Percentiles rank a stretch among this genome's conserved stretches.
Evolutionary conservation across 2,329 filamentous ascomycete genomes (phyloP).

Genomic region (Pseudogymnoascus verrucosus): DNA sequence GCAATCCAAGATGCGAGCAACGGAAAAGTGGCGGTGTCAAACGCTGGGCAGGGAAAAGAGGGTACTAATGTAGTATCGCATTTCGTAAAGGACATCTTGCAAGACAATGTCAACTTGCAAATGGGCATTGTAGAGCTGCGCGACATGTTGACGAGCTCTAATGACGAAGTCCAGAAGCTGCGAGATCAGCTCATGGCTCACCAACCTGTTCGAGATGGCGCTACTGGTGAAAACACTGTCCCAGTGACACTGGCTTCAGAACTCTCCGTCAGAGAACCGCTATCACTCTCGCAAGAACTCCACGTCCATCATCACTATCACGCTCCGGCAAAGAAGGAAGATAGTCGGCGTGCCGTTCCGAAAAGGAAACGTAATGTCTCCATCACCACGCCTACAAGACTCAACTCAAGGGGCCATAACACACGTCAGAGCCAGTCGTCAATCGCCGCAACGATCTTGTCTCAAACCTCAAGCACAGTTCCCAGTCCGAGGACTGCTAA

Average conservation of each 20-base stretch:
- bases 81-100: slow-evolving; percentile 89
- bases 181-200: slow-evolving; percentile 75
- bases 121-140: slow-evolving; percentile 84
- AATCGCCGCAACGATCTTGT: slow-evolving; percentile 34
- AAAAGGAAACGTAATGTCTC: slow-evolving; percentile 66
- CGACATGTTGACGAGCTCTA: slow-evolving; percentile 83
- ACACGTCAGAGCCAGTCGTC: slow-evolving; percentile 33
- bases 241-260: slow-evolving; percentile 62
- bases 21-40: slow-evolving; percentile 49
- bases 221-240: slow-evolving; percentile 28
- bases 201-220: slow-evolving; percentile 51
- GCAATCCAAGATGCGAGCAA: slow-evolving; percentile 73
- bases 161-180: slow-evolving; percentile 84
- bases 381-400: slow-evolving; percentile 38
- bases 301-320: slow-evolving; percentile 97
- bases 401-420: slow-evolving; percentile 33
- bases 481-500: slow-evolving; percentile 39
- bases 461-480: slow-evolving; percentile 43
- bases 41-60: slow-evolving; percentile 49
- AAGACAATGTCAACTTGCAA: slow-evolving; percentile 92
- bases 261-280: slow-evolving; percentile 43
- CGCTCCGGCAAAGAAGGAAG: slow-evolving; percentile 50
- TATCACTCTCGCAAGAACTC: slow-evolving; percentile 58
- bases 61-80: slow-evolving; percentile 75
- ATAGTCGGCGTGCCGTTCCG: slow-evolving; percentile 40